A percentile compares a stretch with the other conserved stretches of the same genome.
These are phyloP conservation scores for Plasmopara muralis DNA, from an alignment of 352 stramenopile genomes.

Conservation along the genomic window DNA sequence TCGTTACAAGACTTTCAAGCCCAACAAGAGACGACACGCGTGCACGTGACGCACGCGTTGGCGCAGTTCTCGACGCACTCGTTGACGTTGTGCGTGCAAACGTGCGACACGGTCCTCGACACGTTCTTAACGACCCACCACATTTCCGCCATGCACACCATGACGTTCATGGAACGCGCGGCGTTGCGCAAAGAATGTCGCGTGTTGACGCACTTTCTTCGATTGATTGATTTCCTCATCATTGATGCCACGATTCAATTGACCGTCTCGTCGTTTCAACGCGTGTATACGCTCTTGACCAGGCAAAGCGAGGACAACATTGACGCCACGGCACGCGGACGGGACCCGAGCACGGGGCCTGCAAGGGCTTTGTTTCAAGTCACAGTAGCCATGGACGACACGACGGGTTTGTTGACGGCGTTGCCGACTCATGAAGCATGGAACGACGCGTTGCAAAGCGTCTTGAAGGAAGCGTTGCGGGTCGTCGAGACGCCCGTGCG, in stretches of 20 bases:
- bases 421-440: slow-evolving; percentile 61
- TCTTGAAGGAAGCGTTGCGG: slow-evolving; percentile 79
- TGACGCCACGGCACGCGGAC: slow-evolving; percentile 9
- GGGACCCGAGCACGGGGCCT: slow-evolving; percentile 12
- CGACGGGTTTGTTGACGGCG: slow-evolving; percentile 33
- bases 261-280: slow-evolving; percentile 70
- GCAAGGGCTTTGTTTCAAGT: slow-evolving; percentile 44
- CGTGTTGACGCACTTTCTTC: slow-evolving; percentile 88
- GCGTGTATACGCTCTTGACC: slow-evolving; percentile 45
- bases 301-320: slow-evolving; percentile 25
- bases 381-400: slow-evolving; percentile 56
- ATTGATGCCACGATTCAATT: slow-evolving; percentile 86
- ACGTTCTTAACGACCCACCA: slow-evolving; percentile 87
- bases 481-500: slow-evolving; percentile 85
- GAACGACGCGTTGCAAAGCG: slow-evolving; percentile 56
- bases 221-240: slow-evolving; percentile 89
- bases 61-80: slow-evolving; percentile 58
- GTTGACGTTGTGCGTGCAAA: slow-evolving; percentile 76
- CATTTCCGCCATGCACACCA: slow-evolving; percentile 90
- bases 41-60: slow-evolving; percentile 50
- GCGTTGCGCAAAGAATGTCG: slow-evolving; percentile 88
- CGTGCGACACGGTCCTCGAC: slow-evolving; percentile 91
- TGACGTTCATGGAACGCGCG: slow-evolving; percentile 96
- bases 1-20: slow-evolving; percentile 74
- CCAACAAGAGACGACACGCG: slow-evolving; percentile 53